phyloP scores from a whole-genome alignment of 2,329 filamentous ascomycete species.

The Alternaria angustiovoidea region DNA sequence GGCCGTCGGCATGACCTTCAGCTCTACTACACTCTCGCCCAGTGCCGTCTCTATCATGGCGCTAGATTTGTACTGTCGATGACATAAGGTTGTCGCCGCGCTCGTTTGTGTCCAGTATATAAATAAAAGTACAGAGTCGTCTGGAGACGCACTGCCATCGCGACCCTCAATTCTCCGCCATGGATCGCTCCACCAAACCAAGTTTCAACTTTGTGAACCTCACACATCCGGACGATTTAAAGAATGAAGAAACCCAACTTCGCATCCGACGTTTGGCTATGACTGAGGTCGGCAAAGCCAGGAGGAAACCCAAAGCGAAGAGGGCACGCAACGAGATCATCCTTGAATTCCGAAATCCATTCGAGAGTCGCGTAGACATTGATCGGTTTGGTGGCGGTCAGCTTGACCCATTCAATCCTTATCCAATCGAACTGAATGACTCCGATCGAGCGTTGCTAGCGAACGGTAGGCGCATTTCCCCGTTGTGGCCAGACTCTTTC shows the following conservation, averaged over 20 bases:
- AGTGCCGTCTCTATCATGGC: constrained; percentile 9
- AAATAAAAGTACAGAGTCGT: background rate
- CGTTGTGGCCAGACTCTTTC: background rate
- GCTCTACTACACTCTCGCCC: constrained; percentile 8
- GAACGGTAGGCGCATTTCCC: constrained; percentile 28
- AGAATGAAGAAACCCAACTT: constrained; percentile 41
- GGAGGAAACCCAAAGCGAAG: constrained; percentile 39
- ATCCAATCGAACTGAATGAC: constrained; percentile 39
- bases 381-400: constrained; percentile 32
- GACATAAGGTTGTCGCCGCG: constrained; percentile 13
- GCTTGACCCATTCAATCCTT: constrained; percentile 36
- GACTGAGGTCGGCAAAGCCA: constrained; percentile 41
- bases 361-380: constrained; percentile 17
- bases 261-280: constrained; percentile 46
- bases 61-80: constrained; percentile 7
- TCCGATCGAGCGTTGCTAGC: constrained; percentile 31
- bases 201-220: constrained; percentile 45
- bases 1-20: constrained; percentile 10
- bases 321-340: constrained; percentile 38
- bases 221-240: constrained; percentile 42
- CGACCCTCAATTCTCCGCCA: constrained; percentile 7
- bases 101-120: background rate
- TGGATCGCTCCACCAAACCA: constrained; percentile 36
- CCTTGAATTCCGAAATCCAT: constrained; percentile 31
- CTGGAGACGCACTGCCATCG: background rate